These are phyloP conservation scores for Apiospora koreana DNA, from an alignment of 2,329 filamentous ascomycete genomes.

Conservation along the genomic window DNA sequence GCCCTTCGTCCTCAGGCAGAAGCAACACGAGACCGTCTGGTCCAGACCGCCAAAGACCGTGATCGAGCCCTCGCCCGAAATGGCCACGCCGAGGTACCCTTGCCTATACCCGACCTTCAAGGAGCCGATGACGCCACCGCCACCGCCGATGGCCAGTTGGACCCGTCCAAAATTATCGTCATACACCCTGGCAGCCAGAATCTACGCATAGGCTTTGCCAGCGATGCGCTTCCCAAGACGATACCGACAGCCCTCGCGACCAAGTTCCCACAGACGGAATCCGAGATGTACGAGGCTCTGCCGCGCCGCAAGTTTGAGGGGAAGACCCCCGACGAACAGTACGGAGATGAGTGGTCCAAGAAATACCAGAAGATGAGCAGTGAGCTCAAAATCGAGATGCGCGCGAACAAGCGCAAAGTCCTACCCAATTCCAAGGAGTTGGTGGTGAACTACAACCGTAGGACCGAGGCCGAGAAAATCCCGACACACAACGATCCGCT, in stretches of 20 bases:
- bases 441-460: slow-evolving; percentile 90
- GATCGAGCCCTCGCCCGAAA: slow-evolving; percentile 81
- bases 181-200: slow-evolving; percentile 97
- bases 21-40: slow-evolving; percentile 78
- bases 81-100: slow-evolving; percentile 65
- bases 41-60: slow-evolving; percentile 83
- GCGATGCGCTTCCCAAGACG: slow-evolving; percentile 90
- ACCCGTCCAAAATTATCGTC: slow-evolving; percentile 88
- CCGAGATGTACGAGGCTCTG: slow-evolving; percentile 77
- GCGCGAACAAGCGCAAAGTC: slow-evolving; percentile 90
- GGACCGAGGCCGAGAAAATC: slow-evolving; percentile 82
- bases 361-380: slow-evolving; percentile 80
- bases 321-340: slow-evolving; percentile 71
- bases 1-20: slow-evolving; percentile 87
- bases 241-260: slow-evolving; percentile 91
- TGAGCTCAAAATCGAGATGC: slow-evolving; percentile 88
- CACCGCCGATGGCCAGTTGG: slow-evolving; percentile 60
- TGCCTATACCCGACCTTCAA: slow-evolving; percentile 55
- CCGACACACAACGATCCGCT: slow-evolving; percentile 93
- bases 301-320: slow-evolving; percentile 70
- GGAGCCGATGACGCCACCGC: slow-evolving; percentile 57
- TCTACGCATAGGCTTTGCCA: slow-evolving; percentile 90
- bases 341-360: slow-evolving; percentile 78
- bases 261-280: slow-evolving; percentile 75
- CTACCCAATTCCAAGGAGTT: slow-evolving; percentile 97